These are phyloP conservation scores for Furculomyces boomerangus DNA, from an alignment of 371 early-diverging fungal species.

Conservation along the genomic window DNA sequence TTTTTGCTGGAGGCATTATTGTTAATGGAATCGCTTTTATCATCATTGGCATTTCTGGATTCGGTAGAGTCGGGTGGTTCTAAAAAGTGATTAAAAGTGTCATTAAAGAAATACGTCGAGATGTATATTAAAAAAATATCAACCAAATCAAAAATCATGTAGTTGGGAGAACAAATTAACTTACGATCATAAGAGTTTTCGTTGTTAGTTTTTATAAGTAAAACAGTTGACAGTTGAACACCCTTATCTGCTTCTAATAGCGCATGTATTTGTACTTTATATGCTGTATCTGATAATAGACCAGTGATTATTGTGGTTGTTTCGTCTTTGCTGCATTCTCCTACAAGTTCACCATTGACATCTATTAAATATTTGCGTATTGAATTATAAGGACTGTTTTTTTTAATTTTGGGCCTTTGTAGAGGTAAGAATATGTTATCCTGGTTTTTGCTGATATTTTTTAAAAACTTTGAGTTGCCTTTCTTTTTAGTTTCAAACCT, in stretches of 20 bases:
- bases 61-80: too few species aligned
- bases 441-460: neutral
- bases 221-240: neutral
- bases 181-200: too few species aligned
- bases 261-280: slow-evolving; percentile 1
- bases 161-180: too few species aligned
- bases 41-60: too few species aligned
- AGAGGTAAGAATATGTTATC: neutral
- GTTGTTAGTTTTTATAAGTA: neutral
- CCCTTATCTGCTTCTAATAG: neutral
- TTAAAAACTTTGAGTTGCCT: neutral
- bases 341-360: neutral
- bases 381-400: neutral
- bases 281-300: neutral
- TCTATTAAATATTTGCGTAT: neutral
- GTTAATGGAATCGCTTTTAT: too few species aligned
- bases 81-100: too few species aligned
- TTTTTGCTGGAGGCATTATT: too few species aligned
- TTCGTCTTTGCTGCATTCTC: neutral
- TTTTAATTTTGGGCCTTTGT: neutral
- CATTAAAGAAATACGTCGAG: too few species aligned
- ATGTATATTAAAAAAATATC: too few species aligned
- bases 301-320: neutral
- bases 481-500: neutral
- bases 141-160: too few species aligned